Evolutionary conservation across 23 red algal genomes (phyloP).

Genomic region (Chondrus crispus): DNA sequence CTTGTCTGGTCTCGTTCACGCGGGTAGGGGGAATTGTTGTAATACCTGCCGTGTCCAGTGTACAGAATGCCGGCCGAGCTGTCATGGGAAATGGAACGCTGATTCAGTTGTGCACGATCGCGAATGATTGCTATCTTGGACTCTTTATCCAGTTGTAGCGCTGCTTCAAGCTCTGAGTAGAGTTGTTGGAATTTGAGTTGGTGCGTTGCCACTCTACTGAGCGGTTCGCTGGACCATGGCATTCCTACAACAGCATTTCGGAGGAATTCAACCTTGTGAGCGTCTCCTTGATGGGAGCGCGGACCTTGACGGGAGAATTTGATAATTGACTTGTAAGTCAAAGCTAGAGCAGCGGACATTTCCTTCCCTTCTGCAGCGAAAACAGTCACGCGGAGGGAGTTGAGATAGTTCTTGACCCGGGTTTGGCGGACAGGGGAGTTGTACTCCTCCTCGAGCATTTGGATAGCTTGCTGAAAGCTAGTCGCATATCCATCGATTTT

Average conservation of each 20-base stretch:
- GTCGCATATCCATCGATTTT: neutral
- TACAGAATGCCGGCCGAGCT: neutral
- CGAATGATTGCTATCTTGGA: neutral
- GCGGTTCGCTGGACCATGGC: neutral
- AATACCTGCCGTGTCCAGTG: neutral
- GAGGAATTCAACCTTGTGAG: neutral
- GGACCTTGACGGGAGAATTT: neutral
- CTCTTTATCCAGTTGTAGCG: neutral
- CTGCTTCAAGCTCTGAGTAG: neutral
- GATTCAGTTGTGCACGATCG: neutral
- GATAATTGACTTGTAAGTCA: neutral
- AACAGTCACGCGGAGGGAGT: neutral
- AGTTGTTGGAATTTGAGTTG: neutral
- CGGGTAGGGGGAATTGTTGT: neutral
- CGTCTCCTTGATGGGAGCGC: neutral
- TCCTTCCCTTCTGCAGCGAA: neutral
- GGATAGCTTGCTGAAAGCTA: neutral
- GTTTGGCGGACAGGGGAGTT: neutral
- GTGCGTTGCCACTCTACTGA: neutral
- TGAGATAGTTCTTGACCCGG: neutral
- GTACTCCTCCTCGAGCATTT: neutral
- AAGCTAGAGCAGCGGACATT: neutral
- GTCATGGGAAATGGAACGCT: neutral
- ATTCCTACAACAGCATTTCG: neutral
- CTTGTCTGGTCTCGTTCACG: neutral